A percentile compares a stretch with the other conserved stretches of the same genome.
phyloP scores from a whole-genome alignment of 306 rosid species.

The Hippophae gyantsensis region DNA sequence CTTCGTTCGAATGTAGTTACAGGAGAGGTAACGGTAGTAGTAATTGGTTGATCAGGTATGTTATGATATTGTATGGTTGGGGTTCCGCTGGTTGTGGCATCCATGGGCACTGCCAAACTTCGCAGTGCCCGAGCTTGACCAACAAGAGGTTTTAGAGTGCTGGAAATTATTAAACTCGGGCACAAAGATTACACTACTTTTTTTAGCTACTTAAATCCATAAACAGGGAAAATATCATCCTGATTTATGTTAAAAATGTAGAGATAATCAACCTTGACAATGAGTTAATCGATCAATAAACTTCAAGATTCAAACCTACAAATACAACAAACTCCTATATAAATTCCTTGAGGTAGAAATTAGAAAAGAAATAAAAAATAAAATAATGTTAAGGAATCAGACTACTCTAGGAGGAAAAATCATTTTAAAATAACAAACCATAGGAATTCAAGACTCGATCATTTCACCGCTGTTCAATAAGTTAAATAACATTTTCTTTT shows the following conservation, averaged over 20 bases:
- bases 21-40: constrained; percentile 49
- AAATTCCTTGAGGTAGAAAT: constrained; percentile 42
- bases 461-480: constrained; percentile 10
- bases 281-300: constrained; percentile 47
- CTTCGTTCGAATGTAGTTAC: constrained; percentile 58
- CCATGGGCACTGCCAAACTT: constrained; percentile 90
- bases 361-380: constrained; percentile 12
- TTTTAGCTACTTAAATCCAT: constrained; percentile 22
- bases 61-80: constrained; percentile 73
- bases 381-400: constrained; percentile 12
- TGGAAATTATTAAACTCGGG: constrained; percentile 49
- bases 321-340: constrained; percentile 47
- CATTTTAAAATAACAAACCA: neutral
- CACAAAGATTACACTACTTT: constrained; percentile 38
- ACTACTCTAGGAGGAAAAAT: neutral
- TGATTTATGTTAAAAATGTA: neutral
- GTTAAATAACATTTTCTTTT: constrained; percentile 19
- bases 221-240: constrained; percentile 20
- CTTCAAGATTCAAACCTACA: constrained; percentile 92
- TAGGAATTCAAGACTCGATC: constrained; percentile 26
- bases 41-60: constrained; percentile 77
- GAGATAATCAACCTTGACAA: constrained; percentile 24
- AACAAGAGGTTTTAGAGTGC: constrained; percentile 41
- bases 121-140: constrained; percentile 76
- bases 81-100: constrained; percentile 85